These are phyloP conservation scores for Phytopythium montanum DNA, from an alignment of 352 stramenopile genomes.

Conservation along the genomic window DNA sequence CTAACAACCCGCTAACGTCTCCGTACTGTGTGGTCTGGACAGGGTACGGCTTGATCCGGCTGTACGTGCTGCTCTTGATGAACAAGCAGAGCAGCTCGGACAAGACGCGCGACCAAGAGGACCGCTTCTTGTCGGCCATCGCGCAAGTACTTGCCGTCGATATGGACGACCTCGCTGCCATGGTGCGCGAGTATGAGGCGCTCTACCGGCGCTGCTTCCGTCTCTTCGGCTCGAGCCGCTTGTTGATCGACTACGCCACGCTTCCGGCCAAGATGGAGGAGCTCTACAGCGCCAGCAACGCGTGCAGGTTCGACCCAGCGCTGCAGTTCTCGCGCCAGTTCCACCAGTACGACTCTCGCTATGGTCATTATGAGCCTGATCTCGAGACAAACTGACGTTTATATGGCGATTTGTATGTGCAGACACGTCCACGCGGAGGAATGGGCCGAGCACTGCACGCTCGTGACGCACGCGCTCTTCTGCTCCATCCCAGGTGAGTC, in stretches of 20 bases:
- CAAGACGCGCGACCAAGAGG: constrained; percentile 29
- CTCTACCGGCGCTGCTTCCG: constrained; percentile 29
- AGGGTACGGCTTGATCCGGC: constrained; percentile 54
- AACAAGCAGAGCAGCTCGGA: constrained; percentile 42
- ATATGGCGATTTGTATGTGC: background rate
- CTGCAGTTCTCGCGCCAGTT: constrained; percentile 14
- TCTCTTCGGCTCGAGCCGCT: constrained; percentile 7
- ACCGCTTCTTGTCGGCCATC: constrained; percentile 47
- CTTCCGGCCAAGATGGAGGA: constrained; percentile 20
- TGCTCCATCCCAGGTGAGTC: constrained; percentile 67
- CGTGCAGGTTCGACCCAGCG: constrained; percentile 12
- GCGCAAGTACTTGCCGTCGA: constrained; percentile 28
- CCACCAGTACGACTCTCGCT: constrained; percentile 9
- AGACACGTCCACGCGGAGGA: constrained; percentile 55
- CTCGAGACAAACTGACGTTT: background rate
- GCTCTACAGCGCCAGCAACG: constrained; percentile 18
- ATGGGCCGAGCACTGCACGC: constrained; percentile 73
- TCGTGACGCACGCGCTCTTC: constrained; percentile 80
- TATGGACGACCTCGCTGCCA: constrained; percentile 21
- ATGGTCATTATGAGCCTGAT: background rate
- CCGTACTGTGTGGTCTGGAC: constrained; percentile 4
- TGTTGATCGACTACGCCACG: constrained; percentile 13
- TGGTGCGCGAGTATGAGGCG: constrained; percentile 47
- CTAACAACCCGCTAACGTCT: constrained; percentile 4
- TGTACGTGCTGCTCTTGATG: constrained; percentile 55